Percentiles rank a stretch among this genome's conserved stretches.
Evolutionary conservation across 495 filamentous ascomycete species (phyloP).

Genomic region (Talaromyces wortmannii): DNA sequence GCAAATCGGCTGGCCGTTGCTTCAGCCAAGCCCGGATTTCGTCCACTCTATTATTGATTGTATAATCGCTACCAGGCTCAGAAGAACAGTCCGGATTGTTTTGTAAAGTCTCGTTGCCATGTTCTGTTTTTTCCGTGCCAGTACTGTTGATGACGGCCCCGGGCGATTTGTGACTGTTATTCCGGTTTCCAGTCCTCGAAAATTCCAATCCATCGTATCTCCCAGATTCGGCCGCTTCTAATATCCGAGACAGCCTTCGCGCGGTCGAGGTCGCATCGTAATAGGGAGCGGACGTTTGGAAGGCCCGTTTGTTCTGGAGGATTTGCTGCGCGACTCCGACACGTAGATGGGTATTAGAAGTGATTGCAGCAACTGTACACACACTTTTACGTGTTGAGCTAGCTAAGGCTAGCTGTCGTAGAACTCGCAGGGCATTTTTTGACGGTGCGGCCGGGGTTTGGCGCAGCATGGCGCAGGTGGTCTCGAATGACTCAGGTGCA

Average conservation of each 20-base stretch:
- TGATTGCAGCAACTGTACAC: conserved; percentile 33
- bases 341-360: conserved; percentile 36
- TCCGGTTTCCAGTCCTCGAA: conserved; percentile 22
- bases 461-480: neutral
- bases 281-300: conserved; percentile 36
- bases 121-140: neutral
- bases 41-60: too few relatives aligned
- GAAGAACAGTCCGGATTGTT: neutral
- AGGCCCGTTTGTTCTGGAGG: conserved; percentile 34
- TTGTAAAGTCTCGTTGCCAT: neutral
- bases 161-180: neutral
- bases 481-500: neutral
- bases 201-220: conserved; percentile 32
- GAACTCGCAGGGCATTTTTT: conserved; percentile 37
- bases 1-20: too few relatives aligned
- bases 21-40: too few relatives aligned
- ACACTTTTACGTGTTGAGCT: conserved; percentile 33
- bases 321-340: conserved; percentile 34
- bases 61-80: too few relatives aligned
- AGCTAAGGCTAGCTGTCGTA: conserved; percentile 35
- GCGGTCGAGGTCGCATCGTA: conserved; percentile 39
- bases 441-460: conserved; percentile 30
- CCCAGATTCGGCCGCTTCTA: conserved; percentile 35
- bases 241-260: conserved; percentile 28
- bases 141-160: neutral